Base-by-base conservation (phyloP, 2,329 filamentous ascomycete genomes). In the Trichoderma harzianum region DNA sequence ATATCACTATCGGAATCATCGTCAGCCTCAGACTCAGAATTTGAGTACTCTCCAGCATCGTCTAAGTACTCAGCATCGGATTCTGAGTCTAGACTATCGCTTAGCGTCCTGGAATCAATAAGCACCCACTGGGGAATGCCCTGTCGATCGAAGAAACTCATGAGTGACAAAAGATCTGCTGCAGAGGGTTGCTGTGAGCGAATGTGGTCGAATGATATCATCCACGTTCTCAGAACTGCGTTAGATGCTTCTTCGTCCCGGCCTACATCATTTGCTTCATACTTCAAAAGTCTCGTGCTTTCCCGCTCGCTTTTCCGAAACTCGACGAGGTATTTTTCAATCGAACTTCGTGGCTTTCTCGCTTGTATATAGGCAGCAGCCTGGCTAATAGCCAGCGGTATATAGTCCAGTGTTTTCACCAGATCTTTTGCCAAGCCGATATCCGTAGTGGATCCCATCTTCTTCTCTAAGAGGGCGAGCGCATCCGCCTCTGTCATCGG, bases 141-240 rank as follows among this genome's bases (percentile, higher is more conserved):
- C 73, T 85, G 80, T 24, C 77, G 76, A 68, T 86, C 79, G 73
- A 84, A 86, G 72, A 84, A 82, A 76, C 83, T 84, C 81, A 86
- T 82, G 6, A 86, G 77, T 1, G 82, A 83, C 0, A 86, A 73
- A 14, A 86, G 74, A n/a, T 83, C 75, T 3, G 84, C 79, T 8
- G 84, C 85, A 5, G 78, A 78, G 5, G 67, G 76, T 58, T 76
- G 72, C 18, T 74, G 71, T 1, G 74, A 71, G 14, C 76, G 79
- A 53, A 86, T 82, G 18, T 82, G 70, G 6, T 78, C 74, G 63
- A 80, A 79, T 72, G 68, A 57, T 1, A 69, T 58, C 5, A 47
- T 8, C 62, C 68, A 73, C 5, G 68, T 73, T 10, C 7, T 12
- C 1, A 53, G 34, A 10, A 72, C 61, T 11, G 71, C 18, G 26